Conservation (phyloP, 352 stramenopile species). For the Plasmopara viticola region DNA sequence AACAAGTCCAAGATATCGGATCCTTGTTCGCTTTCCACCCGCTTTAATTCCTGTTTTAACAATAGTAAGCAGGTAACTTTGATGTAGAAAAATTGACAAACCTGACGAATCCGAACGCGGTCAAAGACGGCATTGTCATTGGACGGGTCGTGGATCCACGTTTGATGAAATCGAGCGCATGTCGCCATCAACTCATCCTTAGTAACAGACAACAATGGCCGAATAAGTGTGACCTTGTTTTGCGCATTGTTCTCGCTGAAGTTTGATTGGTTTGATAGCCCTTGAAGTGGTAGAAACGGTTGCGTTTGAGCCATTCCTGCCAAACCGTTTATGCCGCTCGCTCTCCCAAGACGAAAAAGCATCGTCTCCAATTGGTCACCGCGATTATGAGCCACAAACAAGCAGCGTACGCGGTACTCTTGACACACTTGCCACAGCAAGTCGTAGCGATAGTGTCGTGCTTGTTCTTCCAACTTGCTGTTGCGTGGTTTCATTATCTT, state of each 20-base stretch:
- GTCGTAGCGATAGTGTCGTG: slow-evolving; percentile 60
- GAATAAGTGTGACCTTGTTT: slow-evolving; percentile 32
- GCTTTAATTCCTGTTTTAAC: slow-evolving; percentile 38
- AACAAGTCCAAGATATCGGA: slow-evolving; percentile 36
- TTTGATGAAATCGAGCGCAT: slow-evolving; percentile 59
- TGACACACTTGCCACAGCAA: slow-evolving; percentile 48
- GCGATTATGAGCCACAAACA: slow-evolving; percentile 77
- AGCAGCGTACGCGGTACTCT: slow-evolving; percentile 43
- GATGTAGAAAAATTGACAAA: slow-evolving; percentile 11
- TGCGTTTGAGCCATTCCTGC: slow-evolving; percentile 47
- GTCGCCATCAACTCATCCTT: slow-evolving; percentile 65
- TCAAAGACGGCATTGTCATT: slow-evolving; percentile 77
- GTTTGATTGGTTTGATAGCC: neutral
- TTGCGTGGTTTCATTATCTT: slow-evolving; percentile 30
- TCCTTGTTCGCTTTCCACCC: slow-evolving; percentile 36
- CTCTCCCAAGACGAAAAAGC: slow-evolving; percentile 67
- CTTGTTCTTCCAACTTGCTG: slow-evolving; percentile 74
- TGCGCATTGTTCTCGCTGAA: neutral
- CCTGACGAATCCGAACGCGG: slow-evolving; percentile 78
- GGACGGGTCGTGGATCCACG: slow-evolving; percentile 79
- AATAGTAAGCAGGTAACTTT: neutral
- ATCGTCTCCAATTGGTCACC: slow-evolving; percentile 79
- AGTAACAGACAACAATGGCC: slow-evolving; percentile 50
- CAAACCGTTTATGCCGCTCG: slow-evolving; percentile 71
- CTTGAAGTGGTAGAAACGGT: slow-evolving; percentile 19